Conservation (phyloP, 306 rosid genomes). For the Argentina anserina region DNA sequence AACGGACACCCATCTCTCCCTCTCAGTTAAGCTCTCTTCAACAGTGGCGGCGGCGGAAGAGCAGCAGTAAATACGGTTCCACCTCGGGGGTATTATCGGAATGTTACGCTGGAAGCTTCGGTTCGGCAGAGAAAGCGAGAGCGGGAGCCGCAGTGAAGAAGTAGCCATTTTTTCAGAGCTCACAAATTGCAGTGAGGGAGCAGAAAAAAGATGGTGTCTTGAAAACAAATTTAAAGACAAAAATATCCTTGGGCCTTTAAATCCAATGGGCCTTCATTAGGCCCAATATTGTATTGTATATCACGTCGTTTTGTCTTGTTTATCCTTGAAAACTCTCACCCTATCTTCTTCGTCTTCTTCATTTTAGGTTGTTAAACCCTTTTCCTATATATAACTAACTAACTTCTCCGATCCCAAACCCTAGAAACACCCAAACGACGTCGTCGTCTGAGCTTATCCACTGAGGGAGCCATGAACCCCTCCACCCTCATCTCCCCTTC, state of each 20-base stretch:
- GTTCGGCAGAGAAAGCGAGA: slow-evolving; percentile 32
- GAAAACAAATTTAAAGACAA: neutral
- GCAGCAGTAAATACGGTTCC: slow-evolving; percentile 23
- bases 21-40: neutral
- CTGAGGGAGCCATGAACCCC: slow-evolving; percentile 53
- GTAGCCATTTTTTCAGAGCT: slow-evolving; percentile 33
- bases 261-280: no score
- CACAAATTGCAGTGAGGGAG: neutral
- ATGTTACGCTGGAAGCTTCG: slow-evolving; percentile 8
- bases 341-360: neutral
- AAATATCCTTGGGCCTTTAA: neutral
- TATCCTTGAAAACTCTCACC: neutral
- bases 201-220: neutral
- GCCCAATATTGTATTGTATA: neutral
- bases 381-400: slow-evolving; percentile 18
- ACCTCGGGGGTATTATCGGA: slow-evolving; percentile 20
- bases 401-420: slow-evolving; percentile 9
- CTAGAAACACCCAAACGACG: slow-evolving; percentile 32
- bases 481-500: slow-evolving; percentile 50
- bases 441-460: slow-evolving; percentile 28
- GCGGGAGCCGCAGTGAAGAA: slow-evolving; percentile 42
- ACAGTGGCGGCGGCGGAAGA: slow-evolving; percentile 6
- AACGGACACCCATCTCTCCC: slow-evolving; percentile 52
- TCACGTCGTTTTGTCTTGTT: neutral
- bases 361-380: slow-evolving; percentile 41